Percentiles rank a stretch among this genome's conserved stretches.
Conservation (phyloP, 495 filamentous ascomycete genomes). For the Talaromyces adpressus region DNA sequence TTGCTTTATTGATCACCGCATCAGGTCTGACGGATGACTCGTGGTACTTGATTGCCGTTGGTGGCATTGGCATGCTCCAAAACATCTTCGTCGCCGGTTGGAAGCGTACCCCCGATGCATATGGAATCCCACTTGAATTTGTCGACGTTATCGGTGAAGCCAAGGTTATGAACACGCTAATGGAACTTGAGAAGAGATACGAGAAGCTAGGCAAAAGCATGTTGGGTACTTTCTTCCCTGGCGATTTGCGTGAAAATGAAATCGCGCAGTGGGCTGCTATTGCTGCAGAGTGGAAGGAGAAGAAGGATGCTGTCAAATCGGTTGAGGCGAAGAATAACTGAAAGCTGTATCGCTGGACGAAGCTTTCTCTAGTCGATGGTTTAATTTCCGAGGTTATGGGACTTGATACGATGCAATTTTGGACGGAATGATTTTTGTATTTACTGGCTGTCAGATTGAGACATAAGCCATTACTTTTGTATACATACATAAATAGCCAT, state of each 20-base stretch:
- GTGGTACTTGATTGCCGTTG: constrained; percentile 39
- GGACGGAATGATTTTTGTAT: neutral
- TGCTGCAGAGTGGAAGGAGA: constrained; percentile 9
- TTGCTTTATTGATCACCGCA: constrained; percentile 30
- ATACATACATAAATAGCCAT: neutral
- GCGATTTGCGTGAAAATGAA: constrained; percentile 19
- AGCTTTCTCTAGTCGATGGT: neutral
- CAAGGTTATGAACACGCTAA: constrained; percentile 28
- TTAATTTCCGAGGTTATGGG: neutral
- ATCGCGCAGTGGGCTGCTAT: constrained; percentile 15
- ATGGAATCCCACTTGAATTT: constrained; percentile 23
- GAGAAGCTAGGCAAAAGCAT: constrained; percentile 21
- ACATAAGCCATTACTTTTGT: neutral
- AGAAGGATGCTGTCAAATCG: neutral
- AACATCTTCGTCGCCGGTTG: constrained; percentile 32
- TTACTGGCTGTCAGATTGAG: neutral
- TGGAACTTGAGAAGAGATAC: constrained; percentile 22
- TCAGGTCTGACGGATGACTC: constrained; percentile 25
- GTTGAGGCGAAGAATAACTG: constrained; percentile 2
- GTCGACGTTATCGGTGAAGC: constrained; percentile 18
- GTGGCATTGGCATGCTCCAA: constrained; percentile 39
- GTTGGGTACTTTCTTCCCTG: constrained; percentile 27
- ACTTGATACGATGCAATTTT: neutral
- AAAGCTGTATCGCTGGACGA: neutral
- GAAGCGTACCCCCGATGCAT: constrained; percentile 18